Percentiles rank a stretch among this genome's conserved stretches.
Evolutionary conservation across 2,329 filamentous ascomycete species (phyloP).

Genomic region (Cladophialophora bantiana): DNA sequence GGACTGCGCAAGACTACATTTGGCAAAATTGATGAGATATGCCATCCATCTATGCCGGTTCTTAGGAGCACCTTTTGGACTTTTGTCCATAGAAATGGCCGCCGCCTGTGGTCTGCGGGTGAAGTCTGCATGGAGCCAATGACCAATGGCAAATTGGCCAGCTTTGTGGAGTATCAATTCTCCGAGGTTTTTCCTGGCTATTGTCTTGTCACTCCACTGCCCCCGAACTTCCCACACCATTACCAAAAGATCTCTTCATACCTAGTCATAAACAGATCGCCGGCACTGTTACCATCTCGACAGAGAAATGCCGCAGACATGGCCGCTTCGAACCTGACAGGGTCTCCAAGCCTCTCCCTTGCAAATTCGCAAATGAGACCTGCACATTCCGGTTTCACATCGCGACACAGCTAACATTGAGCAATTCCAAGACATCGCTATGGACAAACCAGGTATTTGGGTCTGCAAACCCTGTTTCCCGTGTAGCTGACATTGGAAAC

Average conservation of each 20-base stretch:
- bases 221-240: background rate
- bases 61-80: background rate
- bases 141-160: background rate
- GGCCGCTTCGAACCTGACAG: background rate
- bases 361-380: conserved; percentile 7
- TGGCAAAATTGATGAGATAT: background rate
- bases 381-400: conserved; percentile 14
- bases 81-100: background rate
- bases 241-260: background rate
- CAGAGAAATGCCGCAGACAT: background rate
- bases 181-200: background rate
- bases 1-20: background rate
- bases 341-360: background rate
- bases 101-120: conserved; percentile 2
- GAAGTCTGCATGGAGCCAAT: conserved; percentile 10
- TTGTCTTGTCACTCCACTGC: background rate
- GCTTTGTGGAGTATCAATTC: background rate
- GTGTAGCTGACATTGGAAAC: background rate
- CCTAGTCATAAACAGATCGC: background rate
- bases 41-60: background rate
- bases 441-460: conserved; percentile 4
- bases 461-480: background rate
- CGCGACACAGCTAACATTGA: background rate
- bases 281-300: background rate
- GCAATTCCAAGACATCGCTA: background rate